Evolutionary conservation across 2,329 filamentous ascomycete species (phyloP), one percentile per base, ranked within the genome.

Genomic region (Microdochium nivale): DNA sequence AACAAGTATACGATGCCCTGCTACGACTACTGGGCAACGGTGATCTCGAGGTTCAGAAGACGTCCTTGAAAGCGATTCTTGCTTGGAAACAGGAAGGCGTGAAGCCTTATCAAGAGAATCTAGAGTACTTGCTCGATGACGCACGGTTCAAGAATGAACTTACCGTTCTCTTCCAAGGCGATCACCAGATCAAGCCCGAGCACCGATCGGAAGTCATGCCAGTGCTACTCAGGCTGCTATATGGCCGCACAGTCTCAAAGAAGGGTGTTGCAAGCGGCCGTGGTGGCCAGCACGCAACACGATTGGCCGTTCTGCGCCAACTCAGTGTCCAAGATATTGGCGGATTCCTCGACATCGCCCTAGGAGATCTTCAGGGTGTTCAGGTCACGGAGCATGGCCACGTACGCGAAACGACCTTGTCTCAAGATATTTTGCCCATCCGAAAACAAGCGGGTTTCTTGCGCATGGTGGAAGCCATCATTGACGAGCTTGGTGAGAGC

Each of bases 101-200:
- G 49, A 79, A 78, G 54, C 78, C 84, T 1, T 96, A 97, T 62
- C 83, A 90, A 60, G 90, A 96, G 59, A 89, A 91, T 59, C 70
- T 99, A 24, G 79, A 90, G 55, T 91, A 90, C 59, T 75, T 99
- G 2, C 79, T 97, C 9, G 94, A 99, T 58, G 94, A 97, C 56
- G 84, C 88, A 24, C 81, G 88, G 48, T 96, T 97, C 70, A 89
- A 90, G 62, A 94, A 97, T 62, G 92, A 97, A 65, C 78, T 99
- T n/a, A 86, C 90, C 0, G 83, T 94, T 3, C 87, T 99, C 57
- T 79, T 99, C 50, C 86, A 90, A 62, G 80, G 86, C 16, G 84
- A 88, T 19, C 83, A 83, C 52, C 70, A 84, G 51, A 86, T 96
- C 57, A 83, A 85, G 58, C 73, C 83, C 7, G 81, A 86, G 49